Conservation (phyloP, 441 rosid genomes). For the Gossypium davidsonii region DNA sequence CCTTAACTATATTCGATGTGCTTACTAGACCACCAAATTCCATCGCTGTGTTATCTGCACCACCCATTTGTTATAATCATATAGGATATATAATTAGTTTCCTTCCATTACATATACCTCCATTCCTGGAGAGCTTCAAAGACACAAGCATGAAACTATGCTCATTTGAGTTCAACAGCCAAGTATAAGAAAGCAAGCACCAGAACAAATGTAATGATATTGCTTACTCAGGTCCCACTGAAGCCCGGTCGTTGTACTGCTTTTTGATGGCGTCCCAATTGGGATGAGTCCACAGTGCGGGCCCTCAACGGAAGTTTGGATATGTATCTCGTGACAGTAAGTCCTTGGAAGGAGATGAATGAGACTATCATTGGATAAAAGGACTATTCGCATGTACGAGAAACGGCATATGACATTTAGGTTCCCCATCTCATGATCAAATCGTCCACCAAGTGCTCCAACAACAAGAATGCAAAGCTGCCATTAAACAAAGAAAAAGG, state of each 20-base stretch:
- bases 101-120: too few relatives aligned
- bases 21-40: constrained; percentile 75
- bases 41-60: constrained; percentile 64
- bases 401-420: constrained; percentile 63
- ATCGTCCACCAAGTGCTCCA: constrained; percentile 95
- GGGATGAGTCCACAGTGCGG: constrained; percentile 93
- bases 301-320: constrained; percentile 55
- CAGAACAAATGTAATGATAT: not conserved
- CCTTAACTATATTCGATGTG: constrained; percentile 64
- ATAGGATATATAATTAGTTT: too few relatives aligned
- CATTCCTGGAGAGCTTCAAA: not conserved
- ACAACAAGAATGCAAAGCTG: constrained; percentile 80
- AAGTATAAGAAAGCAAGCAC: not conserved
- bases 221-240: constrained; percentile 84
- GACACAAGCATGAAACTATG: not conserved
- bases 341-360: constrained; percentile 71
- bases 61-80: too few relatives aligned
- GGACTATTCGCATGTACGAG: constrained; percentile 47
- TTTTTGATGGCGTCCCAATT: constrained; percentile 57
- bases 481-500: constrained; percentile 10
- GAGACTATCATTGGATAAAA: constrained; percentile 70
- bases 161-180: not conserved
- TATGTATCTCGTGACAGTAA: constrained; percentile 53
- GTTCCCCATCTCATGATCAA: constrained; percentile 92
- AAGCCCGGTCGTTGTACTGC: constrained; percentile 80